These are phyloP conservation scores for Aspergillus hortae DNA, from an alignment of 2,329 filamentous ascomycete species.

Conservation along the genomic window DNA sequence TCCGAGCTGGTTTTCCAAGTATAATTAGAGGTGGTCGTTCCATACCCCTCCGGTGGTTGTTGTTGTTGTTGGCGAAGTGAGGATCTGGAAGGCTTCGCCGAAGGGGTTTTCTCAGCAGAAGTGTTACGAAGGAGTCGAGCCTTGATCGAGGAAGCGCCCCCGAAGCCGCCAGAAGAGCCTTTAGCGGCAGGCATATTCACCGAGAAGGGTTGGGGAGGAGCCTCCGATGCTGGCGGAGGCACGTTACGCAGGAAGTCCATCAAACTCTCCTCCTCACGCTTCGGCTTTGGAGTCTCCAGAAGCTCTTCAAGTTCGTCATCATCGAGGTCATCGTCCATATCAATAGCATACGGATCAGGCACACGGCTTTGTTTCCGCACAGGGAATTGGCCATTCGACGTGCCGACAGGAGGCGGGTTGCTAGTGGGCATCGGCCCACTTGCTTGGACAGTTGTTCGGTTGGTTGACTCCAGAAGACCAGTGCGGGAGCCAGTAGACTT, in stretches of 20 bases:
- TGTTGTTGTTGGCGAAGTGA: conserved; percentile 34
- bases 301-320: conserved; percentile 64
- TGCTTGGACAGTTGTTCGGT: conserved; percentile 23
- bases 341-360: conserved; percentile 90
- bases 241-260: conserved; percentile 48
- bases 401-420: conserved; percentile 8
- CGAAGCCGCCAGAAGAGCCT: conserved; percentile 11
- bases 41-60: conserved; percentile 27
- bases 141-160: conserved; percentile 27
- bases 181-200: conserved; percentile 18
- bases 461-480: conserved; percentile 55
- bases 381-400: conserved; percentile 51
- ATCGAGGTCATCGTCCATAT: conserved; percentile 65
- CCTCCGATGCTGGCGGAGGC: conserved; percentile 37
- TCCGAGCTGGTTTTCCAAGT: conserved; percentile 36
- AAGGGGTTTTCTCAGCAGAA: conserved; percentile 25
- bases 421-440: conserved; percentile 16
- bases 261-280: conserved; percentile 44
- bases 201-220: conserved; percentile 29
- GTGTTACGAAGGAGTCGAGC: conserved; percentile 33
- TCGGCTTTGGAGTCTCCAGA: conserved; percentile 36
- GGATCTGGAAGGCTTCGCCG: conserved; percentile 29
- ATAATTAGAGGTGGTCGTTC: conserved; percentile 32
- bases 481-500: conserved; percentile 71
- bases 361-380: conserved; percentile 72